phyloP scores from a whole-genome alignment of 2,329 filamentous ascomycete species.

The Beauveria pseudobassiana region DNA sequence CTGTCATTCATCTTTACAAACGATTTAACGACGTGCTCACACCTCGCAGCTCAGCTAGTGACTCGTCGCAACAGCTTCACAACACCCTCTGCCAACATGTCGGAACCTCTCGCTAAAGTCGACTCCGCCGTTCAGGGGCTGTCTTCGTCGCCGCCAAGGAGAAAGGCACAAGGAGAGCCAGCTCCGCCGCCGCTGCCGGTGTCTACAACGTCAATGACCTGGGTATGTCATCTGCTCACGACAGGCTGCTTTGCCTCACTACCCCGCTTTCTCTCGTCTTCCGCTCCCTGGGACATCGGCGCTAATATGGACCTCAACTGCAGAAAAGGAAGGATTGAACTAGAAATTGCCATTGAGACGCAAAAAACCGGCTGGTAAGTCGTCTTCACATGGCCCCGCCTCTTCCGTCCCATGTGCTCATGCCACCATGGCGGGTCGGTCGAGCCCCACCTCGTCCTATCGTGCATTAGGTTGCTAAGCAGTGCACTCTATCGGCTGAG shows the following conservation, averaged over 20 bases:
- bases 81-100: conserved; percentile 24
- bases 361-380: conserved; percentile 83
- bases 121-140: conserved; percentile 85
- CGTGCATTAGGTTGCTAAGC: conserved; percentile 7
- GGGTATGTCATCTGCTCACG: conserved; percentile 47
- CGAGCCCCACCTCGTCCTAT: background rate
- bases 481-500: conserved; percentile 2
- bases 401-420: background rate
- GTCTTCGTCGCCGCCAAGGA: conserved; percentile 60
- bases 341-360: conserved; percentile 72
- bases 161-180: conserved; percentile 59
- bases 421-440: conserved; percentile 2
- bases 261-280: background rate
- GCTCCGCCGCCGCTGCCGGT: conserved; percentile 63
- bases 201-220: conserved; percentile 73
- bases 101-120: conserved; percentile 68
- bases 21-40: background rate
- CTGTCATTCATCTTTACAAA: no score
- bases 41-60: conserved; percentile 2
- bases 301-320: background rate
- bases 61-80: conserved; percentile 8
- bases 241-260: background rate
- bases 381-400: background rate
- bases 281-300: background rate
- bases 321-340: conserved; percentile 67